phyloP scores from a whole-genome alignment of 78 protist species.

The Monosiga brevicollis region DNA sequence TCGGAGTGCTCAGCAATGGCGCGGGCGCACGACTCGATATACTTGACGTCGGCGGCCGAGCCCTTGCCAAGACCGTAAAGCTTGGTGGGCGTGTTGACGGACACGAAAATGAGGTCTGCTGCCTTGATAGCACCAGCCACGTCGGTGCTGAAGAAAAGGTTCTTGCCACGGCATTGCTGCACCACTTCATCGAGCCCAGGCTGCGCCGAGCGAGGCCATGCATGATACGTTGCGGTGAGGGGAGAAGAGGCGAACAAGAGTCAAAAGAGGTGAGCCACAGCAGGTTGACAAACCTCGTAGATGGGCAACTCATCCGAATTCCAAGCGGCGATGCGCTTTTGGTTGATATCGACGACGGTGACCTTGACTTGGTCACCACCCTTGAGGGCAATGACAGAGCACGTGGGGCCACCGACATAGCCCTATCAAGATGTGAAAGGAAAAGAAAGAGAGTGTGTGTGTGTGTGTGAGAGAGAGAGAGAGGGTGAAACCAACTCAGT shows the following conservation, averaged over 20 bases:
- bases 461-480: too few relatives aligned
- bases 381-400: conserved; percentile 64
- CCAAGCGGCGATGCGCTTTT: conserved; percentile 73
- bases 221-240: neutral
- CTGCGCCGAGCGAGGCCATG: neutral
- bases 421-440: too few relatives aligned
- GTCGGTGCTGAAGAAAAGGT: conserved; percentile 78
- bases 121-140: conserved; percentile 39
- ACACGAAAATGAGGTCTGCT: conserved; percentile 74
- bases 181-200: conserved; percentile 86
- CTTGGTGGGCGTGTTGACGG: conserved; percentile 91
- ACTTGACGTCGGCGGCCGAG: conserved; percentile 62
- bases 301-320: conserved; percentile 76
- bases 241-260: neutral
- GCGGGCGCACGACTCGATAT: conserved; percentile 45
- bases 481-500: too few relatives aligned
- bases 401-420: conserved; percentile 89
- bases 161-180: conserved; percentile 39
- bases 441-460: too few relatives aligned
- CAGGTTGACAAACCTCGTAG: conserved; percentile 48
- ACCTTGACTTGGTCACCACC: conserved; percentile 48
- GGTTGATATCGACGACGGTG: conserved; percentile 50
- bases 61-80: conserved; percentile 63
- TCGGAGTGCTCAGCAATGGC: conserved; percentile 26
- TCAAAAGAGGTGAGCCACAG: too few relatives aligned